Percentiles rank a stretch among this genome's conserved stretches.
Evolutionary conservation across 345 rosid genomes (phyloP).

Genomic region (Capsella bursapastoris): DNA sequence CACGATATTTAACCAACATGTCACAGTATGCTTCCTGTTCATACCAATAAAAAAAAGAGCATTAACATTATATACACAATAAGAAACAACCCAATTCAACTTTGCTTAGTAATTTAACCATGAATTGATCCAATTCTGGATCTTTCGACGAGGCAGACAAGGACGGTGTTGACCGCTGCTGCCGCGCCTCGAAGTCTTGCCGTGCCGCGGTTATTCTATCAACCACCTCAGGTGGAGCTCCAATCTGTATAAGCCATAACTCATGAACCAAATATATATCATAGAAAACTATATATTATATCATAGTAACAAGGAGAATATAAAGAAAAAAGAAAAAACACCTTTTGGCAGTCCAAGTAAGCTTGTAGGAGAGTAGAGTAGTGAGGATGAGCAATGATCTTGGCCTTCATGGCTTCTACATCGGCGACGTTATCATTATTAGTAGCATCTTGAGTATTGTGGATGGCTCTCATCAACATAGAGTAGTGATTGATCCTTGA

Average conservation of each 20-base stretch:
- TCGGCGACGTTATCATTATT: constrained; percentile 45
- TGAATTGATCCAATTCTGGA: constrained; percentile 97
- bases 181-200: constrained; percentile 72
- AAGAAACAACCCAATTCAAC: background rate
- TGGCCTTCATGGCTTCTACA: constrained; percentile 84
- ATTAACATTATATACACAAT: background rate
- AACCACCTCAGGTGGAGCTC: constrained; percentile 92
- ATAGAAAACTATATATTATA: background rate
- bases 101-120: constrained; percentile 55
- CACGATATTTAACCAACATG: constrained; percentile 93
- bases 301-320: background rate
- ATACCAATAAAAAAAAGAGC: background rate
- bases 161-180: constrained; percentile 65
- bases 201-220: constrained; percentile 69
- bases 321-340: constrained; percentile 42
- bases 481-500: constrained; percentile 65
- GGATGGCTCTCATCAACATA: constrained; percentile 54
- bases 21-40: constrained; percentile 92
- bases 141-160: constrained; percentile 55
- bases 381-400: constrained; percentile 93
- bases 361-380: constrained; percentile 88
- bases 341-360: constrained; percentile 98
- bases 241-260: constrained; percentile 56
- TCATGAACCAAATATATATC: constrained; percentile 18
- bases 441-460: constrained; percentile 55